Evolutionary conservation across 139 green algal genomes (phyloP), one percentile per base, ranked within the genome.

Genomic region (Chlamydomonas sphaeroides): DNA sequence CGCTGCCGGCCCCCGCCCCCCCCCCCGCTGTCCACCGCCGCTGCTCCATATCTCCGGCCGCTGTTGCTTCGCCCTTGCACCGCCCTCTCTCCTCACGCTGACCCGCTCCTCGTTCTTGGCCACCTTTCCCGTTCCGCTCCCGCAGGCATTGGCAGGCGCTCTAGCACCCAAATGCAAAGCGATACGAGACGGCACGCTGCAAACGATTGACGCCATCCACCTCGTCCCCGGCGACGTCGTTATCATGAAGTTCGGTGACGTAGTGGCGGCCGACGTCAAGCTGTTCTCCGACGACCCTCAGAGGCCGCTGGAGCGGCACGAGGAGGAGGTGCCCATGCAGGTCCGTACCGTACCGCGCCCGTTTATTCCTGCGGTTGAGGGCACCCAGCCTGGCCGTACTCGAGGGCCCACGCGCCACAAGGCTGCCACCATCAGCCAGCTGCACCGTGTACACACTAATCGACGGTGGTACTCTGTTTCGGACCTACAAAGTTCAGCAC

Each of bases 181-280:
- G 10, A 28, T 92, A 18, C 86, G 94, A 35, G 85, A 95, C 76
- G 91, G 90, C 30, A 78, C 90, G 38, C 70, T 93, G 30, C 48
- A 81, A 20, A 90, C 85, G 0, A 87, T 97, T 10, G 90, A 95
- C 21, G 91, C 92, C 1, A 23, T 86, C 0, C 69, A 92, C 1
- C 86, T 98, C 28, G 94, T 97, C 23, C 92, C 92, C 23, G 91
- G 91, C 39, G 95, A 98, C 85, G 83, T 98, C 18, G 88, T 98
- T 49, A 84, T 95, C 38, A 86, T 98, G 30, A 87, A 88, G 35
- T 83, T 97, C 33, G 95, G 95, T 32, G 92, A 97, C 68, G 92
- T 97, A 36, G 91, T 98, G 15, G 94, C 95, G 10, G 95, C 95
- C 4, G 95, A 98, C 79, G 86, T 94, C 61, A 97, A 97, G 80